These are phyloP conservation scores for Sordariomycetes sp. DNA, from an alignment of 2,329 filamentous ascomycete species.

Conservation along the genomic window DNA sequence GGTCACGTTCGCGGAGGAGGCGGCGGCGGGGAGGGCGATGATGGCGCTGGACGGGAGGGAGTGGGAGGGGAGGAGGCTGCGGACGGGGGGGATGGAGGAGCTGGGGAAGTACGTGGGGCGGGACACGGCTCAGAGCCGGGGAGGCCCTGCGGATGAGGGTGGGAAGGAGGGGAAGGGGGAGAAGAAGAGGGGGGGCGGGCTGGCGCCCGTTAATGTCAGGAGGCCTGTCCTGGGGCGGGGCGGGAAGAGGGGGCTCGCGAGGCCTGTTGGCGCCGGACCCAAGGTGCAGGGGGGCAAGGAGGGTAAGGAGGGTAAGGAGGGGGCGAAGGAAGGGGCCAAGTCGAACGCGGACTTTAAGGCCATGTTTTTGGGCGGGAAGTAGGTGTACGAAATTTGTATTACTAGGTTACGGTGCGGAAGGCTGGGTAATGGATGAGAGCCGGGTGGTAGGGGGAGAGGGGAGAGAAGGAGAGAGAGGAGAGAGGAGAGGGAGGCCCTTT, in stretches of 20 bases:
- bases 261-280: conserved; percentile 9
- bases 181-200: not conserved
- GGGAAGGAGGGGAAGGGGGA: not conserved
- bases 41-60: conserved; percentile 45
- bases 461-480: too few species aligned
- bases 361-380: conserved; percentile 23
- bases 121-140: not conserved
- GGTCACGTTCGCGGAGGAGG: conserved; percentile 65
- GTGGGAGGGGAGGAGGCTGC: conserved; percentile 42
- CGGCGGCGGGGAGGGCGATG: conserved; percentile 63
- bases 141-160: not conserved
- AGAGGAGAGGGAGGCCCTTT: too few species aligned
- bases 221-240: conserved; percentile 19
- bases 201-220: conserved; percentile 3
- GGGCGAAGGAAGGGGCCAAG: conserved; percentile 12
- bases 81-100: conserved; percentile 28
- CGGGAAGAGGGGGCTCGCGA: conserved; percentile 21
- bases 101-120: not conserved
- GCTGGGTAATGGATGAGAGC: too few species aligned
- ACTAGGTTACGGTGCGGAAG: too few species aligned
- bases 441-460: too few species aligned
- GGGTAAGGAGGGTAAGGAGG: conserved; percentile 5
- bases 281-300: conserved; percentile 15
- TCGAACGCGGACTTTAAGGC: conserved; percentile 50
- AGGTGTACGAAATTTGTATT: not conserved